Evolutionary conservation across 2,329 filamentous ascomycete species (phyloP).

Genomic region (Diaporthe vaccinii): DNA sequence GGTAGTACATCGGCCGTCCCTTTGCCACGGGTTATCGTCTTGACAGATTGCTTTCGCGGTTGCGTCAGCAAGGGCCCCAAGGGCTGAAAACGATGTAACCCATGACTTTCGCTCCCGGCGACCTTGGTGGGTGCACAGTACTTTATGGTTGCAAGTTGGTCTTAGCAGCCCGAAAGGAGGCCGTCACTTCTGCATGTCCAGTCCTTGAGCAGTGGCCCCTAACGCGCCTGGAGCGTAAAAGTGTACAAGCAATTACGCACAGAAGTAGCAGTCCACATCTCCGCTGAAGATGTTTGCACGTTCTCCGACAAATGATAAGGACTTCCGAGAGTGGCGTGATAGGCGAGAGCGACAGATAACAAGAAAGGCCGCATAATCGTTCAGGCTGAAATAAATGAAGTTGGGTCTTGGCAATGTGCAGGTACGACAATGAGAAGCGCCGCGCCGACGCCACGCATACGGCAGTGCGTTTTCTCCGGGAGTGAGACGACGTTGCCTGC

Average conservation of each 20-base stretch:
- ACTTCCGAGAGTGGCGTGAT: neutral
- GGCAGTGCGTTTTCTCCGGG: neutral
- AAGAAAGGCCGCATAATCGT: conserved; percentile 19
- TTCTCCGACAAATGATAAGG: neutral
- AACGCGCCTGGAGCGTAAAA: neutral
- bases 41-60: conserved; percentile 19
- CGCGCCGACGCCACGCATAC: conserved; percentile 3
- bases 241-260: neutral
- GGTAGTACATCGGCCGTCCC: conserved; percentile 1
- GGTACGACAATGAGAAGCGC: conserved; percentile 18
- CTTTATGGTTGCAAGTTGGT: neutral
- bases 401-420: conserved; percentile 16
- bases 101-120: neutral
- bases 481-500: neutral
- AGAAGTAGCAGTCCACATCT: neutral
- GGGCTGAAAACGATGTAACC: conserved; percentile 31
- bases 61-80: conserved; percentile 25
- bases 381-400: conserved; percentile 19
- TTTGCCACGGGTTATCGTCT: neutral
- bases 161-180: neutral
- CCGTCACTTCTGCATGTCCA: neutral
- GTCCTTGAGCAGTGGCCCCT: neutral
- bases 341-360: neutral
- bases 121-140: neutral
- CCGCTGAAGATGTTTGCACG: neutral